Percentiles rank a stretch among this genome's conserved stretches.
phyloP scores from a whole-genome alignment of 2,329 filamentous ascomycete genomes.

The Sclerotinia spermophila region DNA sequence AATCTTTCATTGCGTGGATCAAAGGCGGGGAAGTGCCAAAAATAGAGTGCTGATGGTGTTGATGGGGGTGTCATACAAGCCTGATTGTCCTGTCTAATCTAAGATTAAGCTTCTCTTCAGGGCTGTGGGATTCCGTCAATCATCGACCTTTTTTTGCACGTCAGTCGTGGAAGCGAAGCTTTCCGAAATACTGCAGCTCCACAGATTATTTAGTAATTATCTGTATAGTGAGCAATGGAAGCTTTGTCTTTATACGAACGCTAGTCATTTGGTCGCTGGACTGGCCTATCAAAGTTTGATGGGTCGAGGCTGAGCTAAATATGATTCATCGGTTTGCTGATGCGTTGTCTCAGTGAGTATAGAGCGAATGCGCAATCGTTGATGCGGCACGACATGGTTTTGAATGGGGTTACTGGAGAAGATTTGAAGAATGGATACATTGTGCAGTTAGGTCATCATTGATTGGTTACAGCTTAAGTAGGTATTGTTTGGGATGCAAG shows the following conservation, averaged over 20 bases:
- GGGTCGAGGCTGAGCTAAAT: neutral
- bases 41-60: neutral
- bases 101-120: slow-evolving; percentile 4
- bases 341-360: neutral
- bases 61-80: neutral
- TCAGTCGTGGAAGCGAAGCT: neutral
- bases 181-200: neutral
- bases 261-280: neutral
- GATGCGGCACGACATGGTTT: neutral
- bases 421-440: neutral
- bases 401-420: neutral
- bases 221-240: neutral
- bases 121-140: neutral
- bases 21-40: neutral
- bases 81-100: neutral
- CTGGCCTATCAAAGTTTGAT: neutral
- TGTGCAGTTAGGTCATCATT: neutral
- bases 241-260: neutral
- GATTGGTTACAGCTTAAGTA: neutral
- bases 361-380: neutral
- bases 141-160: neutral
- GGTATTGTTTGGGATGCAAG: neutral
- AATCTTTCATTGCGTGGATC: neutral
- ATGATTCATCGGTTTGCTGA: slow-evolving; percentile 12
- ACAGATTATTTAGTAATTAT: neutral